Evolutionary conservation across 345 rosid genomes (phyloP).

Genomic region (Trapa incisa): DNA sequence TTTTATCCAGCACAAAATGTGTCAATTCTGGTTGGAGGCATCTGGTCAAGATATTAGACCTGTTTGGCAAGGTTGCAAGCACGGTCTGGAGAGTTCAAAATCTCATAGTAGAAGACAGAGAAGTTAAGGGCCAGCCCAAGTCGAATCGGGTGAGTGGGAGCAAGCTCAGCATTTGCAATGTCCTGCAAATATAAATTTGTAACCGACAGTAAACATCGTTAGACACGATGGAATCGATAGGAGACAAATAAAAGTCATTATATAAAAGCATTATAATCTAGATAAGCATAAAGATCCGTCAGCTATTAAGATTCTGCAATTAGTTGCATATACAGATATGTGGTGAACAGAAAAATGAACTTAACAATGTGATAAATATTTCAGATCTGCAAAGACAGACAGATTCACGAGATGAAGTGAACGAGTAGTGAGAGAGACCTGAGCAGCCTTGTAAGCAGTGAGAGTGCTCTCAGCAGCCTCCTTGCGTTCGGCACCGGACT

Average conservation of each 20-base stretch:
- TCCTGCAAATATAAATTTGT: conserved; percentile 5
- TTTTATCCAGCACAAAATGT: background rate
- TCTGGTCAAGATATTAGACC: background rate
- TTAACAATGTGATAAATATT: background rate
- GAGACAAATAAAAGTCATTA: background rate
- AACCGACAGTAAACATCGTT: background rate
- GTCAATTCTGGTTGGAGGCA: background rate
- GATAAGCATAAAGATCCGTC: background rate
- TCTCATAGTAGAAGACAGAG: conserved; percentile 38
- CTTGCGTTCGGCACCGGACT: conserved; percentile 15
- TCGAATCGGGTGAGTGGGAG: conserved; percentile 38
- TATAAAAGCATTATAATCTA: background rate
- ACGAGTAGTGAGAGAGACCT: conserved; percentile 25
- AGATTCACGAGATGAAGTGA: conserved; percentile 3
- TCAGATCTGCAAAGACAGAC: background rate
- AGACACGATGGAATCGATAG: background rate
- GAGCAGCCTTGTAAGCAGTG: conserved; percentile 15
- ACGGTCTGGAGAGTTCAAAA: conserved; percentile 27
- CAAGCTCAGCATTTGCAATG: conserved; percentile 20
- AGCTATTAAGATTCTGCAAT: background rate
- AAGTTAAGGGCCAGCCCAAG: conserved; percentile 37
- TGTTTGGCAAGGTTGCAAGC: conserved; percentile 17
- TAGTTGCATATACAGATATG: background rate
- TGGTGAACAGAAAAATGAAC: background rate
- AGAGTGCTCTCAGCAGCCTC: conserved; percentile 16